phyloP scores from a whole-genome alignment of 306 rosid species.

The Oemleria cerasiformis region DNA sequence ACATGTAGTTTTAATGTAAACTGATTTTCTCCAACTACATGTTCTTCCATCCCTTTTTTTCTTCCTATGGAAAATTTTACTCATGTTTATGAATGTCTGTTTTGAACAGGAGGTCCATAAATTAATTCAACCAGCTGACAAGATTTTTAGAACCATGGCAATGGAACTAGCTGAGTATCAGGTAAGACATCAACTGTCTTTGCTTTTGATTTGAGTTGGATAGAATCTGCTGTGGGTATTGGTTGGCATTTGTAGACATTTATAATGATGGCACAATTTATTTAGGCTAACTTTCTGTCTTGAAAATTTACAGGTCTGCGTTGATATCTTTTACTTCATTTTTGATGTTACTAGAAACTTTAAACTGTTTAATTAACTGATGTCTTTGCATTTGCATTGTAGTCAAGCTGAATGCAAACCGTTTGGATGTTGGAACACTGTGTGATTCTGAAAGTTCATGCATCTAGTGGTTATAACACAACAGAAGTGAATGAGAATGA shows the following conservation, averaged over 20 bases:
- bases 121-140: constrained; percentile 87
- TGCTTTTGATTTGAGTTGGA: constrained; percentile 18
- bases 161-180: constrained; percentile 90
- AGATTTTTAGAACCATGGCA: constrained; percentile 78
- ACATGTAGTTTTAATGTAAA: constrained; percentile 26
- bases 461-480: no score
- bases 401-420: no score
- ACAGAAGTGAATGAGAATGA: no score
- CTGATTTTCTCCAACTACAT: constrained; percentile 15
- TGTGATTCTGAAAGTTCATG: no score
- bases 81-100: background rate
- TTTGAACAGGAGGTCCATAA: constrained; percentile 79
- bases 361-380: no score
- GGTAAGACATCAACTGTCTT: constrained; percentile 41
- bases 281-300: constrained; percentile 23
- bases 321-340: no score
- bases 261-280: constrained; percentile 14
- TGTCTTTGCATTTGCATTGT: no score
- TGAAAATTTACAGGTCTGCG: constrained; percentile 72
- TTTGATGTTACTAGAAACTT: no score
- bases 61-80: background rate
- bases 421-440: no score
- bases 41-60: background rate
- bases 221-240: constrained; percentile 2
- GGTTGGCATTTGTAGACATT: background rate